Base-by-base conservation (phyloP, 148 eudicot genomes). In the Beta vulgaris region DNA sequence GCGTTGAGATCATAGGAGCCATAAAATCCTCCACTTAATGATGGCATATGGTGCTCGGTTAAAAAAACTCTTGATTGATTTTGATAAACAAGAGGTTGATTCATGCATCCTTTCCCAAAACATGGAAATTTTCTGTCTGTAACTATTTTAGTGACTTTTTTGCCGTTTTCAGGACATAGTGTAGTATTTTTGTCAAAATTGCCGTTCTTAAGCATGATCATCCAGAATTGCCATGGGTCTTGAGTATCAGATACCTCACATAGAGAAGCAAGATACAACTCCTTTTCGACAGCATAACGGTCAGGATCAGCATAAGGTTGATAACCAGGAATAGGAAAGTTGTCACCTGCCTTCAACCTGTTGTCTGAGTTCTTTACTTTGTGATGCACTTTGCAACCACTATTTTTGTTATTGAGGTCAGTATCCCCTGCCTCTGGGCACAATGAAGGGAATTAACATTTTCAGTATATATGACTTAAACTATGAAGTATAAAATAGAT, bases 61-160 rank as follows among this genome's bases (percentile, higher is more conserved):
- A 21, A 72, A 18, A 78, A 34, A 10, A 67, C 57, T 54, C 54
- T 65, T 5, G 83, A 71, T 29, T 35, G 67, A 26, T 80, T 61
- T 48, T 80, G 86, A 70, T 80, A 76, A 18, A 83, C 49, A 13
- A 63, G 42, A 26, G 86, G 86, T 13, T 83, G 86, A 66, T 77
- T 83, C 86, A 83, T 83, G 71, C 86, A 83, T 3, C 83, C 86
- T 63, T 77, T 29, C 21, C 83, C 83, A 19, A 83, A 83, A 65
- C 86, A 83, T 0, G 78, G 81, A 53, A 83, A 83, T 0, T 46
- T 79, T 40, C 85, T 65, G 61, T 71, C 67, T 3, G 73, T 53
- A 34, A 66, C 82, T 42, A 79, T 66, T 67, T 44, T 55, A 35
- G 36, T 31, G 3, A 82, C 82, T 54, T 82, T 79, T 69, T 21